Percentiles rank a stretch among this genome's conserved stretches.
These are phyloP conservation scores for Populus deltoides DNA, from an alignment of 345 rosid species.

Conservation along the genomic window DNA sequence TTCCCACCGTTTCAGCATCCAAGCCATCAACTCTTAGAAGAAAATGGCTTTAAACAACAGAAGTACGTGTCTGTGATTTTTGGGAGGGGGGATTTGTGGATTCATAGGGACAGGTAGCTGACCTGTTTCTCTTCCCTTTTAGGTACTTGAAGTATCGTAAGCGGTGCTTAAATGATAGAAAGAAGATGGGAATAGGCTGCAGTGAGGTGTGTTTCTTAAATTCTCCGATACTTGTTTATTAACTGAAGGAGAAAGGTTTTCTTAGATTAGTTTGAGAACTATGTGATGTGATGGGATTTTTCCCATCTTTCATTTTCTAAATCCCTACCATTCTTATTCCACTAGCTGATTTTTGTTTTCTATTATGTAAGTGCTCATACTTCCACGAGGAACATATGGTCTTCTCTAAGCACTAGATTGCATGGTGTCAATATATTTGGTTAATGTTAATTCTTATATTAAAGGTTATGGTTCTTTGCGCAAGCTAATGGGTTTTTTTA, in stretches of 20 bases:
- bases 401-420: slow-evolving; percentile 1
- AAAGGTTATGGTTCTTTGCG: background rate
- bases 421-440: background rate
- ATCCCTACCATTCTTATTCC: background rate
- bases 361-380: background rate
- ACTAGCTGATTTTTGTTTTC: background rate
- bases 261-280: background rate
- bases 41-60: slow-evolving; percentile 93
- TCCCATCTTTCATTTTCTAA: background rate
- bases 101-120: slow-evolving; percentile 9
- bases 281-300: background rate
- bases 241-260: background rate
- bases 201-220: slow-evolving; percentile 68
- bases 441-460: background rate
- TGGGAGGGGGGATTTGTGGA: background rate
- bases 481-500: background rate
- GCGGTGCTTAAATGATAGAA: slow-evolving; percentile 89
- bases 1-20: slow-evolving; percentile 95
- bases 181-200: slow-evolving; percentile 82
- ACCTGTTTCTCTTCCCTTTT: slow-evolving; percentile 23
- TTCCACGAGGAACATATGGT: background rate
- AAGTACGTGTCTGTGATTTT: slow-evolving; percentile 51
- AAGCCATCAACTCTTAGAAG: slow-evolving; percentile 91
- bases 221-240: background rate
- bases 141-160: slow-evolving; percentile 91